Conservation (phyloP, 2,329 filamentous ascomycete species). For the Thyridium curvatum region DNA sequence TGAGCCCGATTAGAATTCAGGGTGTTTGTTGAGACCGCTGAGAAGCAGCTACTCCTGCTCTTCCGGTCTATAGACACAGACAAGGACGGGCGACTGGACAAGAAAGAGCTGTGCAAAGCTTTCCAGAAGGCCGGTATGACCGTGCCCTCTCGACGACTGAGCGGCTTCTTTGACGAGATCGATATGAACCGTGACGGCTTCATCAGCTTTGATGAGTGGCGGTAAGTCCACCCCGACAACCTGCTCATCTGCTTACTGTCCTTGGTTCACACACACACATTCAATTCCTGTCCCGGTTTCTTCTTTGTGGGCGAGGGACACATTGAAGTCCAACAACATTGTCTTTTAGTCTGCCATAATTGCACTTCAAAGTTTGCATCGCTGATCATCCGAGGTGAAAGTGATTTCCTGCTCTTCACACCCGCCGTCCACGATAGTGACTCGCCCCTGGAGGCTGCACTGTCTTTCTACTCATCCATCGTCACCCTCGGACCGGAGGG, state of each 20-base stretch:
- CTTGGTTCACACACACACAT: too few relatives aligned
- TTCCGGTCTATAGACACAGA: conserved; percentile 86
- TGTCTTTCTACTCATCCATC: conserved; percentile 87
- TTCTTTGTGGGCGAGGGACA: too few relatives aligned
- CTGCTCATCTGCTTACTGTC: not conserved
- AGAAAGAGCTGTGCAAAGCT: conserved; percentile 72
- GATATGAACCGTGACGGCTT: conserved; percentile 83
- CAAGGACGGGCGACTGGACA: conserved; percentile 78
- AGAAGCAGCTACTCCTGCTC: conserved; percentile 72
- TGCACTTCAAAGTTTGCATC: too few relatives aligned
- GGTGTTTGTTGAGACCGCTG: conserved; percentile 79
- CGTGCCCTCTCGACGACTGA: conserved; percentile 70
- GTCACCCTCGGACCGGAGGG: conserved; percentile 89
- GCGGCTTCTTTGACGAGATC: conserved; percentile 83
- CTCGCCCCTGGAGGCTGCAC: conserved; percentile 70
- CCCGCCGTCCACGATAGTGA: conserved; percentile 53
- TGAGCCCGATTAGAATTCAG: conserved; percentile 64
- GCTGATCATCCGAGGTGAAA: conserved; percentile 25
- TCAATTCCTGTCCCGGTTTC: too few relatives aligned
- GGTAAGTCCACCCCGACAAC: conserved; percentile 65
- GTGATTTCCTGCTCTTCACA: conserved; percentile 92
- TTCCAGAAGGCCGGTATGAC: conserved; percentile 73
- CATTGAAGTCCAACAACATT: too few relatives aligned
- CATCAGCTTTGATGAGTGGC: conserved; percentile 93
- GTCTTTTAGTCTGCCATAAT: too few relatives aligned